Evolutionary conservation across 2,329 filamentous ascomycete genomes (phyloP).

Genomic region (Myotisia sp.): DNA sequence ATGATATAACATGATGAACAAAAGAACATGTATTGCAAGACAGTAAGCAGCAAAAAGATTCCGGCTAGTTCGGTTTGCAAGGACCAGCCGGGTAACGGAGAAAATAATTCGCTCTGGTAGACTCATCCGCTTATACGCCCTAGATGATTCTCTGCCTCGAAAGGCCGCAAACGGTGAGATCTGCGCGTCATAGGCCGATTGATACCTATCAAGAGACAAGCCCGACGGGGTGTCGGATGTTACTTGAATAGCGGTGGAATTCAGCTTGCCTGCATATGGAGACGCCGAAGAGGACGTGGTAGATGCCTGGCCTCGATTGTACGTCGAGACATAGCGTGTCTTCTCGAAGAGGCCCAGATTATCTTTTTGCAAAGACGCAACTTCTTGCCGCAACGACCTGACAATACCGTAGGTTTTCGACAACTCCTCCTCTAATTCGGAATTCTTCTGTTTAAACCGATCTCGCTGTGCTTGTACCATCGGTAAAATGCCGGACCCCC

Average conservation of each 20-base stretch:
- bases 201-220: conserved; percentile 67
- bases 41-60: conserved; percentile 93
- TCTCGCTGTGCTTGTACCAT: conserved; percentile 98
- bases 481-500: conserved; percentile 77
- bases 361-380: conserved; percentile 85
- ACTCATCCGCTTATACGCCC: conserved; percentile 87
- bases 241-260: conserved; percentile 55
- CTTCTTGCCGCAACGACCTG: conserved; percentile 75
- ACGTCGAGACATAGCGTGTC: conserved; percentile 88
- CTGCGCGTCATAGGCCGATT: conserved; percentile 84
- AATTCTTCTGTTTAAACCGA: conserved; percentile 92
- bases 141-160: conserved; percentile 76
- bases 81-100: conserved; percentile 75
- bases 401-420: conserved; percentile 70
- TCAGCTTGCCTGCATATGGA: conserved; percentile 49
- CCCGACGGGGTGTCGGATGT: conserved; percentile 47
- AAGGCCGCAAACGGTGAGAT: conserved; percentile 94
- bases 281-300: conserved; percentile 52
- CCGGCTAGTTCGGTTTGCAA: conserved; percentile 77
- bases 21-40: conserved; percentile 69
- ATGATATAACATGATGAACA: conserved; percentile 79
- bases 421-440: conserved; percentile 77
- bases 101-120: conserved; percentile 81
- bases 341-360: conserved; percentile 96
- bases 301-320: conserved; percentile 56